Conservation (phyloP, 202 grass and related monocot species). For the Panicum hallii region DNA sequence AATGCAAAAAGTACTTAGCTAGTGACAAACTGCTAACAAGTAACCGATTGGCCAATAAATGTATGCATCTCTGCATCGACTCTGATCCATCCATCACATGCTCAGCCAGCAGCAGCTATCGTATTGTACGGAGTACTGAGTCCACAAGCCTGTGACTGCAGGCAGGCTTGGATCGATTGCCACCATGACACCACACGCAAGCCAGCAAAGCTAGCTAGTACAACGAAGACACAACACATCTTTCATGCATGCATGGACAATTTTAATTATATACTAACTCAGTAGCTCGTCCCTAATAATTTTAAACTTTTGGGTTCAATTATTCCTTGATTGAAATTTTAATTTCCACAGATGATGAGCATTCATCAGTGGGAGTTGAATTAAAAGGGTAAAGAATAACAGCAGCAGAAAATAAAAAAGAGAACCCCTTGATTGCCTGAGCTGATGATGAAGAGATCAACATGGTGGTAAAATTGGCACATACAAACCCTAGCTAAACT, state of each 20-base stretch:
- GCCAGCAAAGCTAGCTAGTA: slow-evolving; percentile 4
- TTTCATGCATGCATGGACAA: slow-evolving; percentile 26
- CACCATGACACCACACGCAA: slow-evolving; percentile 38
- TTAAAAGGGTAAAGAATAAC: not conserved
- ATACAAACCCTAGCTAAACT: slow-evolving; percentile 53
- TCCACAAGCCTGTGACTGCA: slow-evolving; percentile 43
- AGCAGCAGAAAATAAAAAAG: not conserved
- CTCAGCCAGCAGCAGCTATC: not conserved
- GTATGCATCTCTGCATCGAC: not conserved
- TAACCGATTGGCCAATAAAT: slow-evolving; percentile 38
- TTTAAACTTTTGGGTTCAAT: not conserved
- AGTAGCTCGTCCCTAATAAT: not conserved
- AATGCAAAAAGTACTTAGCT: not conserved
- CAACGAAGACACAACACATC: slow-evolving; percentile 35
- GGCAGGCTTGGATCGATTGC: slow-evolving; percentile 7
- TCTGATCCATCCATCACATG: slow-evolving; percentile 12
- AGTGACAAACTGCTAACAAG: slow-evolving; percentile 34
- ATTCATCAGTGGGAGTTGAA: no score
- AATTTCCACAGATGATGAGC: not conserved
- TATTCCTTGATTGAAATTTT: not conserved
- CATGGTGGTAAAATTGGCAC: slow-evolving; percentile 12
- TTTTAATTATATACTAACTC: slow-evolving; percentile 3
- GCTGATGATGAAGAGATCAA: not conserved
- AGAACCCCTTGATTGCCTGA: not conserved
- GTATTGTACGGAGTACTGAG: not conserved